Percentiles rank a stretch among this genome's conserved stretches.
Evolutionary conservation across 2,329 filamentous ascomycete species (phyloP).

Genomic region (Blastomyces gilchristii): DNA sequence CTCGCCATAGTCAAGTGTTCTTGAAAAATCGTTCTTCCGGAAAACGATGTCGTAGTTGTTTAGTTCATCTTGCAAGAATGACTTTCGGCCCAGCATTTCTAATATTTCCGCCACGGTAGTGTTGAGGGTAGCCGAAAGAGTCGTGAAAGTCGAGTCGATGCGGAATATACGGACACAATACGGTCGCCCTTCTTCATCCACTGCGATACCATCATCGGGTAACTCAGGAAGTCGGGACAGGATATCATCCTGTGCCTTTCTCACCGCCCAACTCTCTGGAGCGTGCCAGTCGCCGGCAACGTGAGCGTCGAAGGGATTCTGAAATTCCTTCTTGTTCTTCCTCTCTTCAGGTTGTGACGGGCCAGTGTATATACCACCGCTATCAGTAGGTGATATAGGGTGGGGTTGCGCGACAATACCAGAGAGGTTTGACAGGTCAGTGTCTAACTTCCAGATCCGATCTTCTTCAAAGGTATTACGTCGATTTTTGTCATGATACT

Average conservation of each 20-base stretch:
- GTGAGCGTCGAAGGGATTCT: conserved; percentile 20
- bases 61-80: conserved; percentile 77
- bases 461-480: conserved; percentile 44
- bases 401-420: conserved; percentile 67
- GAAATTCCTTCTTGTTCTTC: conserved; percentile 20
- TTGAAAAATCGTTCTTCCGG: conserved; percentile 80
- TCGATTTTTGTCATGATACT: conserved; percentile 18
- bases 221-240: conserved; percentile 31
- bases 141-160: conserved; percentile 87
- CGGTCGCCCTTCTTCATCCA: conserved; percentile 62
- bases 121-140: conserved; percentile 72
- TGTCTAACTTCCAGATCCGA: conserved; percentile 69
- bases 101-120: conserved; percentile 81
- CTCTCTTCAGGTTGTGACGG: conserved; percentile 18
- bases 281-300: conserved; percentile 67
- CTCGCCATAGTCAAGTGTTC: conserved; percentile 68
- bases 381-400: conserved; percentile 61
- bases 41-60: conserved; percentile 95
- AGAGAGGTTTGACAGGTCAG: conserved; percentile 80
- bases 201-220: conserved; percentile 60
- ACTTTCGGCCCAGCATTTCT: conserved; percentile 85
- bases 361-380: conserved; percentile 28
- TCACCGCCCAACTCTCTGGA: conserved; percentile 93
- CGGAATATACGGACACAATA: conserved; percentile 96
- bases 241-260: conserved; percentile 43